phyloP scores from a whole-genome alignment of 139 green algal species.

The Zygnema cylindricum region DNA sequence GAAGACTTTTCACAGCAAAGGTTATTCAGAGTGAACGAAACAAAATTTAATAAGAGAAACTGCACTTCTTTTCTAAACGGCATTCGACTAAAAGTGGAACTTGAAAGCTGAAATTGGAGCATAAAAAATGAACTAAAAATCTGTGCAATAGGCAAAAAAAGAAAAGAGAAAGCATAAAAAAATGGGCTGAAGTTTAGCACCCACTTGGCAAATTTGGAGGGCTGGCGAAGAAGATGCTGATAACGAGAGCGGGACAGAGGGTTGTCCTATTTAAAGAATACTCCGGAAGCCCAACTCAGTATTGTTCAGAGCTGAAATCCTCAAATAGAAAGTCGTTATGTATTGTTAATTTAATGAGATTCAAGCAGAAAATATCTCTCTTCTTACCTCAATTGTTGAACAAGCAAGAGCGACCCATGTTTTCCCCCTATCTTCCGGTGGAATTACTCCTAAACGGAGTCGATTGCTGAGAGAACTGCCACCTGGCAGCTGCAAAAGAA shows the following conservation, averaged over 20 bases:
- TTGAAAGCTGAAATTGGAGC: background rate
- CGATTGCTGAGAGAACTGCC: background rate
- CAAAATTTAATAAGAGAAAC: background rate
- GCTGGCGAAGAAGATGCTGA: background rate
- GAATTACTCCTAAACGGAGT: background rate
- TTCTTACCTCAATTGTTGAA: background rate
- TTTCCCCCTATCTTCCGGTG: background rate
- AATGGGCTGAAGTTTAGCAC: background rate
- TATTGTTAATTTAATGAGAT: too few species aligned
- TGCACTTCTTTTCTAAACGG: too few species aligned
- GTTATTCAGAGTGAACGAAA: background rate
- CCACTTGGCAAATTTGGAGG: constrained; percentile 25
- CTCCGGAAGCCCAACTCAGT: too few species aligned
- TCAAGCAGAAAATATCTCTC: background rate
- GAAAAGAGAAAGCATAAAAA: background rate
- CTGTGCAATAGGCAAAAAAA: background rate
- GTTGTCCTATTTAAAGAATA: constrained; percentile 26
- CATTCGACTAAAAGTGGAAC: too few species aligned
- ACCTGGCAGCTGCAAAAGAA: background rate
- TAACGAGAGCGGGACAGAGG: constrained; percentile 10
- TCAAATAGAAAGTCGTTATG: too few species aligned
- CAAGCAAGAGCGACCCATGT: constrained; percentile 8
- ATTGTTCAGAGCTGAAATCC: too few species aligned
- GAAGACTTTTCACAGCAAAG: background rate
- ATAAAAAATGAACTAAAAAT: background rate